These are phyloP conservation scores for Tetrahymena elliotti DNA, from an alignment of 73 alveolate species.

Conservation along the genomic window DNA sequence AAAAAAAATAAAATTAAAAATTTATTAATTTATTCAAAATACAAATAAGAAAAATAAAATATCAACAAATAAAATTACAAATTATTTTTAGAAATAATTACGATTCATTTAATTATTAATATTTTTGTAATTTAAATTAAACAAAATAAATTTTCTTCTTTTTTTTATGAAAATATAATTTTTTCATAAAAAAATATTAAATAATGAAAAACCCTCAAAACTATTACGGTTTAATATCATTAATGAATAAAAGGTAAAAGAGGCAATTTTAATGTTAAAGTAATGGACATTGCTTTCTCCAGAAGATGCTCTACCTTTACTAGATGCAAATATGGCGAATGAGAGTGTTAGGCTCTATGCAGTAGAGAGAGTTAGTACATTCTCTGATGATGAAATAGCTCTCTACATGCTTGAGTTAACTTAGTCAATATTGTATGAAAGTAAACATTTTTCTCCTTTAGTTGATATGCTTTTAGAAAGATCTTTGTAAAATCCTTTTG, in stretches of 20 bases:
- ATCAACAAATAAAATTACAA: too few relatives aligned
- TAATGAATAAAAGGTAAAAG: not conserved
- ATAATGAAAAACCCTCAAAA: not conserved
- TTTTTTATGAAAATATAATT: too few relatives aligned
- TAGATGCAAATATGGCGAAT: constrained; percentile 77
- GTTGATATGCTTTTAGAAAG: constrained; percentile 92
- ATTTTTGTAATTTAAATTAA: too few relatives aligned
- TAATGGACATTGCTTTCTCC: constrained; percentile 75
- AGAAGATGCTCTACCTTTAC: constrained; percentile 76
- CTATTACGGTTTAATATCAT: not conserved
- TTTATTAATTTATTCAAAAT: too few relatives aligned
- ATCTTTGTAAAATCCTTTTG: constrained; percentile 78
- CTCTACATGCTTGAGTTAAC: constrained; percentile 86
- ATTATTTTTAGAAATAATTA: too few relatives aligned
- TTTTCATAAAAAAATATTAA: too few relatives aligned
- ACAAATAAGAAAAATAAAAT: too few relatives aligned
- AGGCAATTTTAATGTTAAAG: constrained; percentile 48
- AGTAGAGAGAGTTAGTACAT: constrained; percentile 74
- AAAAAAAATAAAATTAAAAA: too few relatives aligned
- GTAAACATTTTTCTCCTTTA: constrained; percentile 79
- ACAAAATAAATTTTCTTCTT: too few relatives aligned
- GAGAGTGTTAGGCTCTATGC: constrained; percentile 75
- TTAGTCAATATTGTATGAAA: constrained; percentile 86
- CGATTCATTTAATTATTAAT: too few relatives aligned
- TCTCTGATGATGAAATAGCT: constrained; percentile 87